phyloP scores from a whole-genome alignment of 2,329 filamentous ascomycete species.

The Rhinocladiella mackenziei region DNA sequence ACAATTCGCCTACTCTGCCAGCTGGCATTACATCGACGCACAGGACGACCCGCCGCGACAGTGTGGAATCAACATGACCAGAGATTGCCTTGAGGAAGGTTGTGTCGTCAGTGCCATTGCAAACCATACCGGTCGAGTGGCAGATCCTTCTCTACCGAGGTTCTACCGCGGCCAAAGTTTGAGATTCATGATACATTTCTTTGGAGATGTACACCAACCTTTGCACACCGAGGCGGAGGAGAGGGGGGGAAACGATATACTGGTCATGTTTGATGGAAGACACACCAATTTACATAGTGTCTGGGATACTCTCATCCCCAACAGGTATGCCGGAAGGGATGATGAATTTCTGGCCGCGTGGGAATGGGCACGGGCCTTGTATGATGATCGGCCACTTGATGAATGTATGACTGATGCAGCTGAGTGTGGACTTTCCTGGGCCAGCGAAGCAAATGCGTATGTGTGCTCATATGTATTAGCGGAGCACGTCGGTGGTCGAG shows the following conservation, averaged over 20 bases:
- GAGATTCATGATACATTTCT: slow-evolving; percentile 51
- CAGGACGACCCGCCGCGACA: slow-evolving; percentile 23
- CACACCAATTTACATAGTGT: slow-evolving; percentile 66
- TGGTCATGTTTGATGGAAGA: slow-evolving; percentile 57
- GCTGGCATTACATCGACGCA: slow-evolving; percentile 31
- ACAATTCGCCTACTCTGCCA: slow-evolving; percentile 24
- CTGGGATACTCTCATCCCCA: slow-evolving; percentile 56
- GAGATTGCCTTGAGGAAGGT: slow-evolving; percentile 46
- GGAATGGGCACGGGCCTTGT: slow-evolving; percentile 56
- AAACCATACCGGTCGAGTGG: slow-evolving; percentile 45
- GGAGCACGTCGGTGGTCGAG: slow-evolving; percentile 55
- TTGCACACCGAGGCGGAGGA: slow-evolving; percentile 59
- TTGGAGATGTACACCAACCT: slow-evolving; percentile 73
- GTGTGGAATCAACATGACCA: slow-evolving; percentile 34
- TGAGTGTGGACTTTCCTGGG: slow-evolving; percentile 49
- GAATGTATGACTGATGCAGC: slow-evolving; percentile 22
- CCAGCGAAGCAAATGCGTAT: slow-evolving; percentile 58
- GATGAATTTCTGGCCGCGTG: slow-evolving; percentile 21
- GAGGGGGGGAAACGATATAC: slow-evolving; percentile 65
- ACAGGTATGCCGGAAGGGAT: slow-evolving; percentile 18
- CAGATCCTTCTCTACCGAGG: slow-evolving; percentile 34
- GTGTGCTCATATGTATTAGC: slow-evolving; percentile 64
- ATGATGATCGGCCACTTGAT: slow-evolving; percentile 25
- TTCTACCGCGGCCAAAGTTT: slow-evolving; percentile 39
- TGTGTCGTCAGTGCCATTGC: slow-evolving; percentile 53